phyloP scores from a whole-genome alignment of 2,329 filamentous ascomycete genomes.

The Tolypocladium amazonense region DNA sequence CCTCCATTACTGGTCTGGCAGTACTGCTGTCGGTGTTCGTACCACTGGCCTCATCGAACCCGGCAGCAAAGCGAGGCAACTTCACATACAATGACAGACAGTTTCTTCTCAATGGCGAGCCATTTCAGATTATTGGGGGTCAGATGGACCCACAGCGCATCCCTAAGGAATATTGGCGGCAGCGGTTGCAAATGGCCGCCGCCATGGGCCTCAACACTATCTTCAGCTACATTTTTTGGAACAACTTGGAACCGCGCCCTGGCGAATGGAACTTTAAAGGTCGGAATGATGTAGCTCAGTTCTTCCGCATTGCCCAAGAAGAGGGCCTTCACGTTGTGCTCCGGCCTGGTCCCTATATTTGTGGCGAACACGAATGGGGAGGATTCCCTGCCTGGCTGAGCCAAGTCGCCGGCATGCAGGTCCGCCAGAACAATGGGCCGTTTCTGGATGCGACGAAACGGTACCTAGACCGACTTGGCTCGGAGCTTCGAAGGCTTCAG shows the following conservation, averaged over 20 bases:
- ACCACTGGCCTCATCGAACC: neutral
- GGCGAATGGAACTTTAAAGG: constrained; percentile 26
- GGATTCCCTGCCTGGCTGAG: constrained; percentile 35
- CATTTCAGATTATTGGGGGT: constrained; percentile 29
- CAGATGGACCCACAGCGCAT: constrained; percentile 41
- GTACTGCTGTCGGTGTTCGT: neutral
- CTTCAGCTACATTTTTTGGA: constrained; percentile 41
- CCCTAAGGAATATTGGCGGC: constrained; percentile 33
- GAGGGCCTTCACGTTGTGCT: constrained; percentile 31
- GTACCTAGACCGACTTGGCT: constrained; percentile 20
- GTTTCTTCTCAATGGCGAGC: constrained; percentile 3
- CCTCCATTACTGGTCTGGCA: neutral
- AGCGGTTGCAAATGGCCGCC: constrained; percentile 63
- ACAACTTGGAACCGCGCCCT: constrained; percentile 30
- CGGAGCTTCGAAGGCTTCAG: constrained; percentile 22
- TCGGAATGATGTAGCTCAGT: constrained; percentile 32
- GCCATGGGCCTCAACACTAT: constrained; percentile 72
- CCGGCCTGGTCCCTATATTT: constrained; percentile 36
- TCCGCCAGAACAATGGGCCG: constrained; percentile 27
- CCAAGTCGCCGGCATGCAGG: constrained; percentile 26
- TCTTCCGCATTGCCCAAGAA: constrained; percentile 32
- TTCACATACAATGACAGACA: constrained; percentile 1
- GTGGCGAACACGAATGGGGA: constrained; percentile 38
- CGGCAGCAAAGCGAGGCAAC: neutral
- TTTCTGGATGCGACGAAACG: constrained; percentile 25